Evolutionary conservation across 352 stramenopile genomes (phyloP).

Genomic region (Phytophthora boehmeriae): DNA sequence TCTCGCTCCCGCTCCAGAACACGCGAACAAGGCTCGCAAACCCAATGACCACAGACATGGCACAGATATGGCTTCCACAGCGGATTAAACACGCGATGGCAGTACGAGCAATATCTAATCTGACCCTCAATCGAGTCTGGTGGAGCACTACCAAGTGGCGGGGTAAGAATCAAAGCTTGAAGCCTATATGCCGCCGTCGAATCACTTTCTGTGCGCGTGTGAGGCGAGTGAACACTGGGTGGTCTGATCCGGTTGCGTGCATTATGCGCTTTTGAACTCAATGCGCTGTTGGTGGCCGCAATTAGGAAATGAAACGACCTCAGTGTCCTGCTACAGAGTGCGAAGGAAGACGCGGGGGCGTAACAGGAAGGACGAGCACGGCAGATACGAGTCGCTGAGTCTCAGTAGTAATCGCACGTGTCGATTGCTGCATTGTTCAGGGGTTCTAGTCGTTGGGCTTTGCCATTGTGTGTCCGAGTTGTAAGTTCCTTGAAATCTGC

Average conservation of each 20-base stretch:
- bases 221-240: slow-evolving; percentile 60
- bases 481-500: no score
- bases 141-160: not conserved
- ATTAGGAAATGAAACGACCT: no score
- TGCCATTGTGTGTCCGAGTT: no score
- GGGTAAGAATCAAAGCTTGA: slow-evolving; percentile 37
- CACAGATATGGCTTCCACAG: not conserved
- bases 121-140: not conserved
- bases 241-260: slow-evolving; percentile 35
- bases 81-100: not conserved
- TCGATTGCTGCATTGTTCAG: no score
- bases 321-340: no score
- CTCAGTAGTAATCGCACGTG: no score
- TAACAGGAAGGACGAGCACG: no score
- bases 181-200: slow-evolving; percentile 47
- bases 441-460: no score
- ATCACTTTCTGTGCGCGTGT: slow-evolving; percentile 48
- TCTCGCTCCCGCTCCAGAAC: slow-evolving; percentile 52
- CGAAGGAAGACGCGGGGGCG: no score
- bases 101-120: not conserved
- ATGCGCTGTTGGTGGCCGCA: no score
- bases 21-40: not conserved
- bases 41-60: slow-evolving; percentile 2
- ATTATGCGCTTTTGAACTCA: slow-evolving; percentile 12
- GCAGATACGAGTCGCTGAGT: no score